Evolutionary conservation across 805 yeast genomes (phyloP), one percentile per base, ranked within the genome.

Genomic region (Sugiyamaella chiloensis): DNA sequence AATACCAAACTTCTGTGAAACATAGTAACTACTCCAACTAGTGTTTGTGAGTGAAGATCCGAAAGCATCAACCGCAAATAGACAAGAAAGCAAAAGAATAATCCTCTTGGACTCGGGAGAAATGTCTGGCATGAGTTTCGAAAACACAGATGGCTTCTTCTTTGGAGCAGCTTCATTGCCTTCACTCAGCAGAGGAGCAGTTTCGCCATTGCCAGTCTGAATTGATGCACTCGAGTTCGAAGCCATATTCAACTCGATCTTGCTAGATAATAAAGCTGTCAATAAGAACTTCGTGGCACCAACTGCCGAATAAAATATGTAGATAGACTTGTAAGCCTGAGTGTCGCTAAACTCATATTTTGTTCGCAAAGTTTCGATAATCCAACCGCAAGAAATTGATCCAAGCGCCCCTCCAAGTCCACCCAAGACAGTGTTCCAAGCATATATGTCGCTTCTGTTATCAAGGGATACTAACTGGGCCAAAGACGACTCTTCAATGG

Each of bases 41-140:
- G 80, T 70, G 2, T 91, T 82, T 82, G 86, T 81, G 63, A 87
- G 79, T 0, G 95, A 95, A 44, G 80, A 80, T 0, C 93, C 96
- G 47, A 88, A 73, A 0, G 96, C 85, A 62, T 87, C 96, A 23
- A 85, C 60, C 81, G 87, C 85, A 61, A 87, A 88, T 19, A 65
- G 52, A 14, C 60, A 24, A 16, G 63, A 53, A 20, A 64, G 57
- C 24, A 59, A 46, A 6, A 54, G 48, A 16, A 64, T 60, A 40
- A 62, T 54, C 34, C 39, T 45, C 21, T 48, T 48, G 7, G 63
- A 58, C 47, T 59, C 60, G 21, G 37, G 50, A 2, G 63, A 59
- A 21, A 61, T 45, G 3, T 51, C 42, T 17, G 65, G 60, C 30
- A 57, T 30, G 11, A 55, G 32, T 14, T 20, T 24, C 21, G 42